Base-by-base conservation (phyloP, 345 rosid genomes). In the Eucalyptus leucophloia region DNA sequence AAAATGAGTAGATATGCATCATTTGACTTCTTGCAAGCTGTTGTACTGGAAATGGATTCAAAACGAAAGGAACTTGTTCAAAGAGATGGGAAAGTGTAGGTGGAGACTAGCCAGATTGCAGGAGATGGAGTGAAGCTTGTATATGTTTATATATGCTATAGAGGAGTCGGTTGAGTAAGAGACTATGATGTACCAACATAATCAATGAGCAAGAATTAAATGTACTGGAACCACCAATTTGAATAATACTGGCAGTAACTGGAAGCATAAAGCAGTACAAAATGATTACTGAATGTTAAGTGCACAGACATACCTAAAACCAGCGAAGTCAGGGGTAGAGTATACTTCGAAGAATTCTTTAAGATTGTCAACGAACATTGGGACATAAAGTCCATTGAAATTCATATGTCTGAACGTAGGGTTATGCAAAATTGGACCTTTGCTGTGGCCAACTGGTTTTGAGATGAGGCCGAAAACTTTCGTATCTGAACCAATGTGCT, bases 341-440 rank as follows among this genome's bases (percentile, higher is more conserved):
- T 92, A 95, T 88, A 89, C 91, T 49, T 89, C 77, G 65, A 95
- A 95, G 90, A 95, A 95, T 89, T 92, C 91, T 89, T 93, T 91
- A 87, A 94, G 96, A 88, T 93, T 92, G 81, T 95, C 97, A 45
- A 95, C 94, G 80, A 94, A 92, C 94, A 94, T 94, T 44, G 96
- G 97, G 58, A 95, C 94, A 88, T 95, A 94, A 87, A 92, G 77
- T 60, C 95, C 96, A 88, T 94, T 95, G 89, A 87, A 92, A 88
- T 92, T 90, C 42, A 87, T 90, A 47, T 91, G 94, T 91, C 94
- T 93, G 90, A 95, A 87, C 85, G 95, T 90, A 56, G 96, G 95
- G 90, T 95, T 95, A 86, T 94, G 96, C 93, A 95, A 88, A n/a
- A 95, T 44, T 23, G 95, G 96, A 45, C 96, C 95, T 92, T 95